Evolutionary conservation across 2,329 filamentous ascomycete genomes (phyloP), one percentile per base, ranked within the genome.

Genomic region (Aspergillus sp.): DNA sequence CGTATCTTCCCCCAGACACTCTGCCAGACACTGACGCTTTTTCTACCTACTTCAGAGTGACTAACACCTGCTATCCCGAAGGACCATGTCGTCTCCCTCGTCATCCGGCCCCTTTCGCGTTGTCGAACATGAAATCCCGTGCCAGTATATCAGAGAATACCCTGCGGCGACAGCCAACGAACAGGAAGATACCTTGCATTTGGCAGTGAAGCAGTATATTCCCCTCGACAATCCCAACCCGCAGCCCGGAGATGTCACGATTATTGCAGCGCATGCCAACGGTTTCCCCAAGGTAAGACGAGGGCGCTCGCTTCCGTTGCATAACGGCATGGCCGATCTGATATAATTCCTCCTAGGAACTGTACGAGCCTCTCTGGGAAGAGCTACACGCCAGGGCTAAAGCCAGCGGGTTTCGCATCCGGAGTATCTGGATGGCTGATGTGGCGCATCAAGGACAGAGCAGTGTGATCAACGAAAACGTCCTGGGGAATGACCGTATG

Each of bases 331-430:
- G n/a, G 19, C 0, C 12, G n/a, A 16, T 15, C 24, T 15, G 17
- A 24, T 5, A 36, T 45, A 22, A 48, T 36, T 4, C 24, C 25
- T 8, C 3, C 10, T 41, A 86, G 82, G 89, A 96, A 67, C 62
- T 95, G 2, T 95, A 95, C 53, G 88, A 95, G 50, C 83, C 89
- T 0, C 66, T 95, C 0, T 95, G 86, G 82, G 84, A 89, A 37
- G 85, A 94, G 32, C 66, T 95, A 2, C 67, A 82, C 45, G 60
- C 68, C 12, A 64, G 68, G 12, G 65, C 78, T 4, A 70, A 72
- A 43, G 53, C 60, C 10, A 64, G 69, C 35, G 78, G 76, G 12
- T 74, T 93, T 47, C 69, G 71, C 2, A 84, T 96, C 47, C 75
- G 85, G 36, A 69, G 74, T 40, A 88, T 96, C 46, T 94, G 84